These are phyloP conservation scores for Tolypocladium tundrense DNA, from an alignment of 2,329 filamentous ascomycete species.

Conservation along the genomic window DNA sequence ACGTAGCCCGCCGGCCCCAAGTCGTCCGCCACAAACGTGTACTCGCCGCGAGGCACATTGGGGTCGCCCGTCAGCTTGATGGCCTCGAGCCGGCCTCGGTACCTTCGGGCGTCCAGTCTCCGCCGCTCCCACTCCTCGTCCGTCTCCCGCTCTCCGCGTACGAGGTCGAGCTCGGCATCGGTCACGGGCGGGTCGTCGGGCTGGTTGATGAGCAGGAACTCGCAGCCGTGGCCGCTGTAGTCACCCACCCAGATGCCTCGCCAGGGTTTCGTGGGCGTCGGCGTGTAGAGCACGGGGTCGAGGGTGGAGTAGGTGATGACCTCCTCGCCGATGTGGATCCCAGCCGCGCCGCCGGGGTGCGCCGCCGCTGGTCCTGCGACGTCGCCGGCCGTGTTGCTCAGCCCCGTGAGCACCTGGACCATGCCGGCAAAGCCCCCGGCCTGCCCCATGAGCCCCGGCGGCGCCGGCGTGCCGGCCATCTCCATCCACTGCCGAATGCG, in stretches of 20 bases:
- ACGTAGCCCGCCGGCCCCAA: conserved; percentile 58
- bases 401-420: conserved; percentile 7
- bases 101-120: conserved; percentile 36
- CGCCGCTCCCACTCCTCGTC: conserved; percentile 34
- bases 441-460: conserved; percentile 18
- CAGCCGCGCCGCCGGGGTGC: conserved; percentile 13
- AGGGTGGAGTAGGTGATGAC: conserved; percentile 61
- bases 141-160: conserved; percentile 29
- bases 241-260: conserved; percentile 90
- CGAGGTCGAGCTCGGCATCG: conserved; percentile 29
- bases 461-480: conserved; percentile 31
- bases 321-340: conserved; percentile 43
- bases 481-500: conserved; percentile 69
- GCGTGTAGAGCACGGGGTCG: conserved; percentile 64
- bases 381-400: neutral
- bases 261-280: conserved; percentile 70
- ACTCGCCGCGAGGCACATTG: conserved; percentile 79
- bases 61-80: conserved; percentile 89
- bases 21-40: conserved; percentile 71
- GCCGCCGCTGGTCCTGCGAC: neutral
- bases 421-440: conserved; percentile 12
- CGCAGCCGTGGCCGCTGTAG: conserved; percentile 78
- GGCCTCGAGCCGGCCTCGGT: conserved; percentile 63
- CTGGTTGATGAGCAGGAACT: conserved; percentile 78
- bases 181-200: conserved; percentile 36